A percentile compares a stretch with the other conserved stretches of the same genome.
These are phyloP conservation scores for Ligustrum vulgare DNA, from an alignment of 257 asterid genomes.

Conservation along the genomic window DNA sequence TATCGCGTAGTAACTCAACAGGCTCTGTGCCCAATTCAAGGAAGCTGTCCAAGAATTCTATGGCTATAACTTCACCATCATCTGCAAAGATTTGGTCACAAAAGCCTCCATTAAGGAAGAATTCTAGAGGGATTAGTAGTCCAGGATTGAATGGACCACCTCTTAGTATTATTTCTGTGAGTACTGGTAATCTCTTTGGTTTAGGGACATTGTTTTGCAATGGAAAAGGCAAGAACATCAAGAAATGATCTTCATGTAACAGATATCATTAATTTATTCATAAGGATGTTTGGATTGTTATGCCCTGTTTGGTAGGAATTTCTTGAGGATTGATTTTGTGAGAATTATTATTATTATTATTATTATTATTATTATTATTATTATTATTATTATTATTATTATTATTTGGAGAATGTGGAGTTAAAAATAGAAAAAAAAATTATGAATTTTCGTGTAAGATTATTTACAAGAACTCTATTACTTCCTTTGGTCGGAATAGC, in stretches of 20 bases:
- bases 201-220: conserved; percentile 47
- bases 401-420: no score
- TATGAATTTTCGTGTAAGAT: no score
- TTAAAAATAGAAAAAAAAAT: no score
- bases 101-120: conserved; percentile 49
- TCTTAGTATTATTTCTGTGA: conserved; percentile 33
- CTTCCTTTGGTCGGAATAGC: no score
- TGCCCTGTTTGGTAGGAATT: no score
- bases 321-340: no score
- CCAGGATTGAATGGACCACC: conserved; percentile 45
- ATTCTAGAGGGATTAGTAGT: conserved; percentile 39
- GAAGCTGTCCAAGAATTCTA: conserved; percentile 8
- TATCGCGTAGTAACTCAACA: conserved; percentile 48
- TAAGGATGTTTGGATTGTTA: background rate
- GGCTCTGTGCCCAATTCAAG: conserved; percentile 41
- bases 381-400: no score
- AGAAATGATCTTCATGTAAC: conserved; percentile 26
- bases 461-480: no score
- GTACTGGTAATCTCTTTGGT: conserved; percentile 47
- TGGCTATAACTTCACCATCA: background rate
- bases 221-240: conserved; percentile 39
- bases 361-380: no score
- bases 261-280: background rate
- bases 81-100: conserved; percentile 29
- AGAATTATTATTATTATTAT: no score